Evolutionary conservation across 192 early-diverging fungal species (phyloP).

Genomic region (Gaertneriomyces sp.): DNA sequence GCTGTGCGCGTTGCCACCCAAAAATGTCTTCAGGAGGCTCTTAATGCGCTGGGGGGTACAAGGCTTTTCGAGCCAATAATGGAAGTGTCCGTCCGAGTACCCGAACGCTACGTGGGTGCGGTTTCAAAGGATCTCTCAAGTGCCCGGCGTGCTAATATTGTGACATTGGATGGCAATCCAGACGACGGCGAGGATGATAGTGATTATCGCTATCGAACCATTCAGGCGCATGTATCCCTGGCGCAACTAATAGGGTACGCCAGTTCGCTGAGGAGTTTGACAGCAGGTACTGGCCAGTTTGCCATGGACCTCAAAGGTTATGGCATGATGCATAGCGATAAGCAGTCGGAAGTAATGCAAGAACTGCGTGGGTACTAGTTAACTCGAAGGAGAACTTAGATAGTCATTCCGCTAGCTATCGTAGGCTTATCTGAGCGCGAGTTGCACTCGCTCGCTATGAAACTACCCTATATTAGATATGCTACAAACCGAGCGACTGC

Average conservation of each 20-base stretch:
- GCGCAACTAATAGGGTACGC: constrained; percentile 83
- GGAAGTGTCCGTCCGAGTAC: constrained; percentile 64
- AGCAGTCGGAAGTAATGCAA: constrained; percentile 64
- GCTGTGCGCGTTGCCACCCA: constrained; percentile 49
- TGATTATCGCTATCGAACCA: constrained; percentile 11
- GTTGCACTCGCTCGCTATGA: no score
- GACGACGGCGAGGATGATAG: constrained; percentile 29
- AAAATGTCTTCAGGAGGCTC: constrained; percentile 41
- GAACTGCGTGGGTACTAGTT: constrained; percentile 58
- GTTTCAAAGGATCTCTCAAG: constrained; percentile 82
- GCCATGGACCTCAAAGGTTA: constrained; percentile 81
- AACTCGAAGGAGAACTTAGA: neutral
- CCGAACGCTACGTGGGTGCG: constrained; percentile 67
- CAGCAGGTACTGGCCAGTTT: constrained; percentile 80
- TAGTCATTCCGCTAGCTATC: no score
- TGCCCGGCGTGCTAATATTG: constrained; percentile 65
- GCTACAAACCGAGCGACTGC: constrained; percentile 70
- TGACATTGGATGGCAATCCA: constrained; percentile 43
- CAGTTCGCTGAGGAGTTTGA: constrained; percentile 74
- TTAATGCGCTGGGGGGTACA: constrained; percentile 27
- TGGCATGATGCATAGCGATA: constrained; percentile 70
- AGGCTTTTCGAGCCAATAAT: constrained; percentile 82
- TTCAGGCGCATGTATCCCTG: constrained; percentile 55
- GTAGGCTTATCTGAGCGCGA: no score
- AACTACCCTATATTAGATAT: neutral